Evolutionary conservation across 805 yeast genomes (phyloP).

Genomic region (Jamesozyma rosinii): DNA sequence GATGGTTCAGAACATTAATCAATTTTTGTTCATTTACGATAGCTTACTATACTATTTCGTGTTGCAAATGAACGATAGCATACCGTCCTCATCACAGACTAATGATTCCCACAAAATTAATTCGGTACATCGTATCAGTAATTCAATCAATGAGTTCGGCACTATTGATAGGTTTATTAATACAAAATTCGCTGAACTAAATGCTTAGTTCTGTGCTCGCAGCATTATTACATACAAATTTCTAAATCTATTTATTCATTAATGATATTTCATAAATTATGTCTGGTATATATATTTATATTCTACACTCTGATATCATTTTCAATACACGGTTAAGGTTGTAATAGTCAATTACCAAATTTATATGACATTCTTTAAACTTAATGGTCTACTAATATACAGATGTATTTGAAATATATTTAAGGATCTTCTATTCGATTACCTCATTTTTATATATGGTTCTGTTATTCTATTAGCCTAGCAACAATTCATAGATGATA

Average conservation of each 20-base stretch:
- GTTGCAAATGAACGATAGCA: constrained; percentile 12
- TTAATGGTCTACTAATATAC: not conserved
- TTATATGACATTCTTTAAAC: not conserved
- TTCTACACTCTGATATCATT: too few species aligned
- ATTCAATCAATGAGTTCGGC: not conserved
- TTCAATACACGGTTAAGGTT: too few species aligned
- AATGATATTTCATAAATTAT: too few species aligned
- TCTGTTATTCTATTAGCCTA: too few species aligned
- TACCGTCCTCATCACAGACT: not conserved
- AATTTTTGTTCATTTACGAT: constrained; percentile 67
- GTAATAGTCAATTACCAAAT: too few species aligned
- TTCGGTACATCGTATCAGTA: not conserved
- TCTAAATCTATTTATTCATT: too few species aligned
- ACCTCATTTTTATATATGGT: constrained; percentile 10
- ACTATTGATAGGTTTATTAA: constrained; percentile 4
- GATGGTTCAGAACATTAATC: constrained; percentile 78
- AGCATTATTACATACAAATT: too few species aligned
- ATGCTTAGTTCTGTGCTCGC: too few species aligned
- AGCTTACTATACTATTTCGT: constrained; percentile 30
- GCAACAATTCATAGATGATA: constrained; percentile 57
- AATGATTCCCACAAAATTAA: not conserved
- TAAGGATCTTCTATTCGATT: not conserved
- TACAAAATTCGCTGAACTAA: not conserved
- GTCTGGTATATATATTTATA: too few species aligned
- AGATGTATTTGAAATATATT: not conserved